Percentiles rank a stretch among this genome's conserved stretches.
Evolutionary conservation across 1,284 basidiomycete genomes (phyloP).

Genomic region (Malassezia equina): DNA sequence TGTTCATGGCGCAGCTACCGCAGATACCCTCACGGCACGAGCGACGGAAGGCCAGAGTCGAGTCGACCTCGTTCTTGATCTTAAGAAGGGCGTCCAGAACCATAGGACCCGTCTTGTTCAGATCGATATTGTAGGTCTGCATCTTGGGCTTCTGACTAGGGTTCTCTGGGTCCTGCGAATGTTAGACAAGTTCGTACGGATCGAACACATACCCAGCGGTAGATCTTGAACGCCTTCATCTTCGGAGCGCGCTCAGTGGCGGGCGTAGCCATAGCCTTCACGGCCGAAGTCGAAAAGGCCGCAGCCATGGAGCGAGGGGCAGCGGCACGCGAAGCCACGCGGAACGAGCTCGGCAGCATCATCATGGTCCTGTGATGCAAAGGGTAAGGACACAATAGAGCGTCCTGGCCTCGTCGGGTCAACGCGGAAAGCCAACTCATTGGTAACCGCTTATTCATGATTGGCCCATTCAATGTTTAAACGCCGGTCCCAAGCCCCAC

Average conservation of each 20-base stretch:
- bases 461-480: not conserved
- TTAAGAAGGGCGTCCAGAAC: conserved; percentile 83
- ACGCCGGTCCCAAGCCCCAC: not conserved
- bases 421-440: conserved; percentile 13
- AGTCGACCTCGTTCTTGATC: conserved; percentile 97
- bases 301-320: conserved; percentile 1
- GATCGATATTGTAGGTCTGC: conserved; percentile 83
- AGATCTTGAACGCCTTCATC: conserved; percentile 46
- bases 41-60: conserved; percentile 88
- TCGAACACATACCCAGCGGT: conserved; percentile 35
- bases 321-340: not conserved
- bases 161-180: conserved; percentile 71
- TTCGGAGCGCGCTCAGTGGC: conserved; percentile 31
- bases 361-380: conserved; percentile 5
- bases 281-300: conserved; percentile 33
- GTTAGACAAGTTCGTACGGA: not conserved
- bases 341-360: conserved; percentile 5
- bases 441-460: not conserved
- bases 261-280: conserved; percentile 37
- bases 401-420: conserved; percentile 2
- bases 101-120: conserved; percentile 94
- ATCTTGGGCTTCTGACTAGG: conserved; percentile 82
- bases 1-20: conserved; percentile 98
- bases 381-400: not conserved
- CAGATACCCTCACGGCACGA: conserved; percentile 98